A percentile compares a stretch with the other conserved stretches of the same genome.
Evolutionary conservation across 2,329 filamentous ascomycete species (phyloP).

Genomic region (Celoporthe dispersa): DNA sequence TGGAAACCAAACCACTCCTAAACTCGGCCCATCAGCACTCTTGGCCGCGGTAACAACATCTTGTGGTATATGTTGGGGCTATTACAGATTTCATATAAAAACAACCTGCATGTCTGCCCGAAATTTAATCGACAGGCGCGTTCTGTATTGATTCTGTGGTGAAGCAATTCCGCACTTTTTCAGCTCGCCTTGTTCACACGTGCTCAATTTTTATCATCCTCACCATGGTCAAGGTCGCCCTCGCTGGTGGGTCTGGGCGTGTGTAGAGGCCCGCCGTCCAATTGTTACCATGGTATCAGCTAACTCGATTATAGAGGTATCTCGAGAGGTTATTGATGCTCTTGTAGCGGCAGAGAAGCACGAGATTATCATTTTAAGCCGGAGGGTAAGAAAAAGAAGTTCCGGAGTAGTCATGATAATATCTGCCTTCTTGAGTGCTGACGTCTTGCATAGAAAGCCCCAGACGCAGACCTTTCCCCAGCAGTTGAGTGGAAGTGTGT

Average conservation of each 20-base stretch:
- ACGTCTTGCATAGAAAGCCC: background rate
- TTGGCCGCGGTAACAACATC: background rate
- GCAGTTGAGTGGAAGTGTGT: slow-evolving; percentile 46
- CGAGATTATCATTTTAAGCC: slow-evolving; percentile 24
- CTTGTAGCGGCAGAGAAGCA: slow-evolving; percentile 23
- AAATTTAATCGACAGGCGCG: too few species aligned
- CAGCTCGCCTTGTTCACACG: too few species aligned
- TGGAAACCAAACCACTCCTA: background rate
- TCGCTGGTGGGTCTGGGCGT: slow-evolving; percentile 28
- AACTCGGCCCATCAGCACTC: background rate
- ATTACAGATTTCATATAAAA: background rate
- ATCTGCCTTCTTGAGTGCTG: background rate
- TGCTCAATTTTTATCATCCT: too few species aligned
- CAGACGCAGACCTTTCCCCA: background rate
- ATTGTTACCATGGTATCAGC: too few species aligned
- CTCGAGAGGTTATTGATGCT: slow-evolving; percentile 24
- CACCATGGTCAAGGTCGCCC: slow-evolving; percentile 29
- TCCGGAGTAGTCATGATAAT: background rate
- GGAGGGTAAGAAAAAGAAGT: slow-evolving; percentile 13
- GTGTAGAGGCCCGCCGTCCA: background rate
- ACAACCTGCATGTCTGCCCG: too few species aligned
- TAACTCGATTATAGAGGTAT: slow-evolving; percentile 19
- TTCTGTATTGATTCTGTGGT: background rate
- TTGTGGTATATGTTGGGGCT: background rate
- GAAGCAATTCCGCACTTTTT: background rate